Conservation (phyloP, 768 basidiomycete genomes). For the Terana coerulea region DNA sequence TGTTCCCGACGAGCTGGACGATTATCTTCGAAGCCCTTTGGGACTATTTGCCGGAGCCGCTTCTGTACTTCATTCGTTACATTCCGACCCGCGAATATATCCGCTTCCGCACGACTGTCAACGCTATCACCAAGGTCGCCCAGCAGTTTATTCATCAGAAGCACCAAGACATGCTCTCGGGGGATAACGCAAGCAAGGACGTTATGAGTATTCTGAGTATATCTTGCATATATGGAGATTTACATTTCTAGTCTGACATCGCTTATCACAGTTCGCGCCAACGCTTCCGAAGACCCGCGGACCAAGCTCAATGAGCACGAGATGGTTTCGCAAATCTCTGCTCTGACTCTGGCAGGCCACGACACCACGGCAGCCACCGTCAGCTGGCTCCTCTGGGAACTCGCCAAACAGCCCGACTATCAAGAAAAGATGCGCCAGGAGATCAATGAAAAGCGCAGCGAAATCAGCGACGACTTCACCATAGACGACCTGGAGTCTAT, state of each 20-base stretch:
- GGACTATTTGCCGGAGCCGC: slow-evolving; percentile 24
- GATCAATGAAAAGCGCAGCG: slow-evolving; percentile 21
- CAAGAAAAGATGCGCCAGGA: slow-evolving; percentile 26
- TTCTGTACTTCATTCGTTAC: slow-evolving; percentile 25
- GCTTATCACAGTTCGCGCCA: slow-evolving; percentile 47
- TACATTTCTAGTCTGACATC: neutral
- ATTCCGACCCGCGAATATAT: slow-evolving; percentile 26
- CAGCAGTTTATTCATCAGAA: slow-evolving; percentile 40
- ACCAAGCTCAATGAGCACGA: slow-evolving; percentile 33
- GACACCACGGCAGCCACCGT: slow-evolving; percentile 29
- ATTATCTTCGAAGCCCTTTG: slow-evolving; percentile 26
- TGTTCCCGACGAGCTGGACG: slow-evolving; percentile 20
- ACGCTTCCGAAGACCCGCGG: slow-evolving; percentile 43
- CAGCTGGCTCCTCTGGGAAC: slow-evolving; percentile 29
- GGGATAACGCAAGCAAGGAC: slow-evolving; percentile 50
- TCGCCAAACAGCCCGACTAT: slow-evolving; percentile 22
- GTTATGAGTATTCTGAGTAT: slow-evolving; percentile 54
- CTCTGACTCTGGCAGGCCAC: slow-evolving; percentile 18
- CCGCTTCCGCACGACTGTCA: slow-evolving; percentile 25
- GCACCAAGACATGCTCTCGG: slow-evolving; percentile 37
- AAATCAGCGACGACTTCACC: slow-evolving; percentile 21
- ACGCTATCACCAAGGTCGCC: slow-evolving; percentile 35
- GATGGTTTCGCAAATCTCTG: slow-evolving; percentile 24
- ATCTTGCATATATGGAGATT: slow-evolving; percentile 12
- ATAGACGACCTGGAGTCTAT: slow-evolving; percentile 31